A percentile compares a stretch with the other conserved stretches of the same genome.
Evolutionary conservation across 2,329 filamentous ascomycete species (phyloP).

Genomic region (Ophidiomyces ophidiicola): DNA sequence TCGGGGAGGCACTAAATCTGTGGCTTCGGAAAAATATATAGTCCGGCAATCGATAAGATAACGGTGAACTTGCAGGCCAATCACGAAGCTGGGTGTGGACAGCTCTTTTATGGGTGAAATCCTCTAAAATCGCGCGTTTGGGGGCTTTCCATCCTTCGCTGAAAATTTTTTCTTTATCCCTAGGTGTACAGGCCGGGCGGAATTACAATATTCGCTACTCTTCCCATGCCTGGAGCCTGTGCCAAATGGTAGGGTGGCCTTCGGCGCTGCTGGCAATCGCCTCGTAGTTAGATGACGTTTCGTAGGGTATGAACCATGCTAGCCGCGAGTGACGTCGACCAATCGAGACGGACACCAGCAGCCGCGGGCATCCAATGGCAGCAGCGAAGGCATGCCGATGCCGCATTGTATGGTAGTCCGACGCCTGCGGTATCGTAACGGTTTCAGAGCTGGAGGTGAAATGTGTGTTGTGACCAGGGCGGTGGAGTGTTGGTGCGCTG

Average conservation of each 20-base stretch:
- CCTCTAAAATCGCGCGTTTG: conserved; percentile 10
- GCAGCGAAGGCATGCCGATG: neutral
- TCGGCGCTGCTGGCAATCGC: neutral
- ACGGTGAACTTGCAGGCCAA: conserved; percentile 7
- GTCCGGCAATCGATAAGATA: conserved; percentile 10
- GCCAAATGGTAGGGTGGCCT: neutral
- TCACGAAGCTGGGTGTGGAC: conserved; percentile 4
- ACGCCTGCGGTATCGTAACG: too few species aligned
- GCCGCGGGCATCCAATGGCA: neutral
- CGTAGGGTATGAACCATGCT: neutral
- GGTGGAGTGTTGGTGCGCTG: neutral
- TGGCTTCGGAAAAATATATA: too few species aligned
- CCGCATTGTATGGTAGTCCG: neutral
- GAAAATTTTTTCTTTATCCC: neutral
- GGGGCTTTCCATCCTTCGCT: neutral
- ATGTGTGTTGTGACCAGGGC: conserved; percentile 1
- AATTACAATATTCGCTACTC: neutral
- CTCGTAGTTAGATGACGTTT: conserved; percentile 5
- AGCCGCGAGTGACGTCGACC: conserved; percentile 3
- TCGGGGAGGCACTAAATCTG: too few species aligned
- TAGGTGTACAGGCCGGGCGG: neutral
- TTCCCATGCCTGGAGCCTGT: neutral
- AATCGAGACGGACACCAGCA: neutral
- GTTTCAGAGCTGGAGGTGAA: too few species aligned
- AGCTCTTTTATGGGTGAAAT: conserved; percentile 3